Conservation (phyloP, 148 eudicot genomes). For the Cornus kousa region DNA sequence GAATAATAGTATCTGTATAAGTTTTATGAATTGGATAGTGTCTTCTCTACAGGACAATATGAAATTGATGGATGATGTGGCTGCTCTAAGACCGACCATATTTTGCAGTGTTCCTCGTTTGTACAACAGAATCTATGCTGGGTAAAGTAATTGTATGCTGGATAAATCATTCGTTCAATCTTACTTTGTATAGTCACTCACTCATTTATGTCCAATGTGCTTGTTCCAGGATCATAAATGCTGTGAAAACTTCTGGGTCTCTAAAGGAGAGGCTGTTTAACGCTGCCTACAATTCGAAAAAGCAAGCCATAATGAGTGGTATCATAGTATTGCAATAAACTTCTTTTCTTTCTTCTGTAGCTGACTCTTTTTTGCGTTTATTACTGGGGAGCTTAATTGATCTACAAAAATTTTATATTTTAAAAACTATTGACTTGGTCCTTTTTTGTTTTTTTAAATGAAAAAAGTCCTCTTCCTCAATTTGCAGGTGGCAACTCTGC, state of each 20-base stretch:
- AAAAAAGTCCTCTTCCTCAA: neutral
- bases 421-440: too few relatives aligned
- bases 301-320: slow-evolving; percentile 88
- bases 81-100: slow-evolving; percentile 77
- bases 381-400: slow-evolving; percentile 1
- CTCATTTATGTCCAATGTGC: slow-evolving; percentile 3
- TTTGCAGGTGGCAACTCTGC: neutral
- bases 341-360: neutral
- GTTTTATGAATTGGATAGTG: neutral
- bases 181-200: slow-evolving; percentile 2
- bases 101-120: slow-evolving; percentile 97
- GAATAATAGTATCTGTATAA: neutral
- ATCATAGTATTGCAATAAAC: slow-evolving; percentile 12
- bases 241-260: slow-evolving; percentile 86
- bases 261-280: slow-evolving; percentile 76
- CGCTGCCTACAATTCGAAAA: slow-evolving; percentile 92
- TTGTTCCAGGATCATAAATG: slow-evolving; percentile 63
- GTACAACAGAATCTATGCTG: slow-evolving; percentile 94
- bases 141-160: slow-evolving; percentile 39
- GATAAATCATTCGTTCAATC: neutral
- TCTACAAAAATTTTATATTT: too few relatives aligned
- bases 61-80: slow-evolving; percentile 93
- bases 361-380: neutral
- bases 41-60: slow-evolving; percentile 70
- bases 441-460: too few relatives aligned